Evolutionary conservation across 1,139 yeast genomes (phyloP).

Genomic region (Magnusiomyces magnusii): DNA sequence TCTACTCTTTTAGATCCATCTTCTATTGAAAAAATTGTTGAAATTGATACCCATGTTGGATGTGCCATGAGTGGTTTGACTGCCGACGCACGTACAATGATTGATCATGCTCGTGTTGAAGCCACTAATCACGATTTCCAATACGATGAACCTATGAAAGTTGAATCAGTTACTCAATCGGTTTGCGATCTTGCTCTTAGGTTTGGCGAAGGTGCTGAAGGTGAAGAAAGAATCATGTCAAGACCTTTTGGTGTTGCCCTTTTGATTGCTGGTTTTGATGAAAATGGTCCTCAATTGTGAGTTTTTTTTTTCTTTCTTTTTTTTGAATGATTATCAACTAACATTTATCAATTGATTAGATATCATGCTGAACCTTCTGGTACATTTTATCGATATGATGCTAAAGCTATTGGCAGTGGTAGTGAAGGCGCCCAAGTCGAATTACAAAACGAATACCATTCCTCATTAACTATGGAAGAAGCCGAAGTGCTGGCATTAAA

Average conservation of each 20-base stretch:
- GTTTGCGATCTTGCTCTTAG: slow-evolving; percentile 95
- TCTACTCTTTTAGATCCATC: slow-evolving; percentile 86
- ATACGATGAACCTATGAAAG: slow-evolving; percentile 88
- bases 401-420: slow-evolving; percentile 98
- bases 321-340: too few relatives aligned
- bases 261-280: slow-evolving; percentile 92
- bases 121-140: slow-evolving; percentile 79
- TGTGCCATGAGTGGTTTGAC: slow-evolving; percentile 99
- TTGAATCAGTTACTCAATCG: slow-evolving; percentile 90
- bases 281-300: slow-evolving; percentile 82
- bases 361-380: slow-evolving; percentile 98
- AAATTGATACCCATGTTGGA: slow-evolving; percentile 89
- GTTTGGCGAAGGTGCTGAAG: slow-evolving; percentile 98
- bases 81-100: slow-evolving; percentile 98
- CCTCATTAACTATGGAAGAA: slow-evolving; percentile 85
- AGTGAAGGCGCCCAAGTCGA: slow-evolving; percentile 99
- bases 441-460: slow-evolving; percentile 93
- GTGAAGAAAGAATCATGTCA: slow-evolving; percentile 95
- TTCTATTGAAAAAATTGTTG: slow-evolving; percentile 93
- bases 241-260: slow-evolving; percentile 99
- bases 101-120: slow-evolving; percentile 94
- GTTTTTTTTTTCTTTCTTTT: background rate
- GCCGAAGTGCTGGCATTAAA: slow-evolving; percentile 88
- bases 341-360: background rate
- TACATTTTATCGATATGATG: slow-evolving; percentile 94